Percentiles rank a stretch among this genome's conserved stretches.
Conservation (phyloP, 768 basidiomycete genomes). For the Jaapia argillacea region DNA sequence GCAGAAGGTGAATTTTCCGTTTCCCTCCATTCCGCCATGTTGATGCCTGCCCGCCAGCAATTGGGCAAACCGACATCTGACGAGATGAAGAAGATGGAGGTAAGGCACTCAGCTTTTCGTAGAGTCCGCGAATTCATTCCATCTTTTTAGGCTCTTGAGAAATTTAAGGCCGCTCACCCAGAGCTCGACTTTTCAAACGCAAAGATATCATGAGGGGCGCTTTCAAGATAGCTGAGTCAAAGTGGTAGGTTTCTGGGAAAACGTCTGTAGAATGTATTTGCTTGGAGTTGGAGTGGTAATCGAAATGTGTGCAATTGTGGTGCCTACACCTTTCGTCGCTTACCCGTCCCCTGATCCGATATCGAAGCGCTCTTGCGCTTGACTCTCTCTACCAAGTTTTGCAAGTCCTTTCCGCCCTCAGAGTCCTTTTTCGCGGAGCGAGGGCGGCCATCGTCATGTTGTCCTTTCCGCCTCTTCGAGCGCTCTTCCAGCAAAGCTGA, state of each 20-base stretch:
- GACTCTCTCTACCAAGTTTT: conserved; percentile 73
- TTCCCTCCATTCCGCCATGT: too few species aligned
- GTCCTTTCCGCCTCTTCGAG: conserved; percentile 45
- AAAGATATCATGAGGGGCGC: conserved; percentile 76
- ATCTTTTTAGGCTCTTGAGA: conserved; percentile 60
- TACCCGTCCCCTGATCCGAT: conserved; percentile 23
- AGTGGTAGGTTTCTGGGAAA: too few species aligned
- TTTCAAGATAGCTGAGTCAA: too few species aligned
- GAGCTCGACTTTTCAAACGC: conserved; percentile 93
- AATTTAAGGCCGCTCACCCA: conserved; percentile 85
- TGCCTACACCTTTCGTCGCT: conserved; percentile 27
- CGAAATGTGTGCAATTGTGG: too few species aligned
- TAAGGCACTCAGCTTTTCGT: conserved; percentile 16
- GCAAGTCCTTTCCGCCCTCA: conserved; percentile 31
- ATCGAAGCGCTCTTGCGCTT: conserved; percentile 59
- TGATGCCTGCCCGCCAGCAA: too few species aligned
- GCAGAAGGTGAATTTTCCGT: conserved; percentile 41
- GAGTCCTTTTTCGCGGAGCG: conserved; percentile 9
- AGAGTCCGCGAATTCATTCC: background rate
- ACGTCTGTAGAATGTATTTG: too few species aligned
- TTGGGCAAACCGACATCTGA: conserved; percentile 95
- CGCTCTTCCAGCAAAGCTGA: conserved; percentile 74
- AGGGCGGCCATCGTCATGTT: conserved; percentile 6
- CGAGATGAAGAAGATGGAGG: conserved; percentile 89
- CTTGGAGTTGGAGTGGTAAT: too few species aligned